Evolutionary conservation across 148 eudicot genomes (phyloP), one percentile per base, ranked within the genome.

Genomic region (Bassia scoparia): DNA sequence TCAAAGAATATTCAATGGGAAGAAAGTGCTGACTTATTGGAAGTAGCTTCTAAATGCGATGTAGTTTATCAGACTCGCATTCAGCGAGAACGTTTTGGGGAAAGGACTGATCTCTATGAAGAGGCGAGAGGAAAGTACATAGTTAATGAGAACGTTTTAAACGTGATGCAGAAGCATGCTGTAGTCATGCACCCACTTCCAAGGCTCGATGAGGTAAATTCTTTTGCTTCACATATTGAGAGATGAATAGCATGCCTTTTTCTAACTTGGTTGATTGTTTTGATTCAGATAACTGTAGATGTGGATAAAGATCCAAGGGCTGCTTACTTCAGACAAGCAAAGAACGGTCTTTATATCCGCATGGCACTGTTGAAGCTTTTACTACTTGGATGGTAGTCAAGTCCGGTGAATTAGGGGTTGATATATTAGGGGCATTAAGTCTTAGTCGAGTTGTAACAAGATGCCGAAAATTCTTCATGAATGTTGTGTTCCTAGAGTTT

Each of bases 271-370:
- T 20, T 41, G 35, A 44, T 41, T 31, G 31, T 31, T 60, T 37
- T 31, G 26, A 67, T 81, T 76, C 78, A 93, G 97, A 94, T 94
- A 70, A 89, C 98, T 16, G 93, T 89, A 68, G 97, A 94, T 23
- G 98, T 94, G 49, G 98, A 94, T 78, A 78, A 66, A 58, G 98
- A 94, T 88, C 96, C 97, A 43, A 89, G 98, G 74, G 98, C 98
- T 59, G 98, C 98, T n/a, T 93, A 94, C 76, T 94, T 91, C 74
- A 88, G 98, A 81, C 98, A 94, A 84, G 98, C 98, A 24, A 94
- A 91, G 87, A 94, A 91, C 61, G 97, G 96, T 37, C 90, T 91
- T 67, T 88, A 89, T 63, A 93, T 90, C 76, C 92, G 98, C 44
- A 93, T 93, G 97, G 97, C 98, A 78, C 81, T 89, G 48, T 68